A percentile compares a stretch with the other conserved stretches of the same genome.
Conservation (phyloP, 2,329 filamentous ascomycete genomes). For the Xylaria sp. region DNA sequence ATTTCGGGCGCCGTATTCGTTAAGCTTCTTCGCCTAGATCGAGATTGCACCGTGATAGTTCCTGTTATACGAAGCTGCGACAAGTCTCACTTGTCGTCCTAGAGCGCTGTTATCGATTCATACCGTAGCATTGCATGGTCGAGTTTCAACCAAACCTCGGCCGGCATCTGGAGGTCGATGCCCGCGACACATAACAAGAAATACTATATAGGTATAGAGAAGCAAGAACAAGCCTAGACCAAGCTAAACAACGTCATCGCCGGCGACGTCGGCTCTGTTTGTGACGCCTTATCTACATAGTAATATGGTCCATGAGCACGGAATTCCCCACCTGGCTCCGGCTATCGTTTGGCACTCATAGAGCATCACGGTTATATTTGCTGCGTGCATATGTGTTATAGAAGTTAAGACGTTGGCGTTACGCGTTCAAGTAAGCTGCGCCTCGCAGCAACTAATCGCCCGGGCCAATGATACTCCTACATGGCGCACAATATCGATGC, state of each 20-base stretch:
- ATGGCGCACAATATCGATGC: neutral
- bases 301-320: slow-evolving; percentile 11
- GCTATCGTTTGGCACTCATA: slow-evolving; percentile 4
- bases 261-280: neutral
- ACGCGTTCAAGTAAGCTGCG: slow-evolving; percentile 31
- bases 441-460: slow-evolving; percentile 10
- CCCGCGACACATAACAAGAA: neutral
- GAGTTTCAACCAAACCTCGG: slow-evolving; percentile 6
- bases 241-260: neutral
- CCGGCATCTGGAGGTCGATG: neutral
- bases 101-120: neutral
- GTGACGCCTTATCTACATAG: slow-evolving; percentile 3
- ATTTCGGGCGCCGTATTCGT: neutral
- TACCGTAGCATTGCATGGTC: neutral
- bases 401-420: slow-evolving; percentile 15
- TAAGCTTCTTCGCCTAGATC: neutral
- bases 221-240: neutral
- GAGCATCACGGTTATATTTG: neutral
- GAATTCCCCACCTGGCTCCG: slow-evolving; percentile 18
- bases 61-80: no score
- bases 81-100: no score
- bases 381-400: neutral
- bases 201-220: neutral
- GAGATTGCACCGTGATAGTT: no score
- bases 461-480: slow-evolving; percentile 27